Conservation (phyloP, 2,329 filamentous ascomycete genomes). For the Penicillium sp. region DNA sequence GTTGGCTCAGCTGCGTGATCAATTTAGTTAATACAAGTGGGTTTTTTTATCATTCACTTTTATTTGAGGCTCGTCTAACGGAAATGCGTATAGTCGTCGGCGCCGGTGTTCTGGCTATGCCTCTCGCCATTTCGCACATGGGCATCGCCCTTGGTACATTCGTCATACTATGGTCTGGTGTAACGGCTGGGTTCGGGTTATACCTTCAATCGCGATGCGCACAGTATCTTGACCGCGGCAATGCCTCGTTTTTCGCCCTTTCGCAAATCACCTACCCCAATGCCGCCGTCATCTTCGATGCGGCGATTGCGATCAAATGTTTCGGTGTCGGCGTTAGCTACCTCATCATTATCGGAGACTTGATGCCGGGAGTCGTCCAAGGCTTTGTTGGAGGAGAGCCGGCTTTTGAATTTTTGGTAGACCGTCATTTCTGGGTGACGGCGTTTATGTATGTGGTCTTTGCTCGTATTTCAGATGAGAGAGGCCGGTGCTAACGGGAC, state of each 20-base stretch:
- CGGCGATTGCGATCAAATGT: constrained; percentile 95
- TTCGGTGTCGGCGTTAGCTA: constrained; percentile 98
- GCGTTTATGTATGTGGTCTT: constrained; percentile 74
- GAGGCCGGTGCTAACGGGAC: constrained; percentile 23
- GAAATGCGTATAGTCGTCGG: constrained; percentile 72
- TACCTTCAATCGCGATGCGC: constrained; percentile 95
- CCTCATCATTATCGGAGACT: constrained; percentile 96
- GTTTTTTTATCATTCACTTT: constrained; percentile 20
- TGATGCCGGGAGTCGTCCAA: constrained; percentile 92
- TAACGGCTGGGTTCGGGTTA: constrained; percentile 87
- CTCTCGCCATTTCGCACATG: constrained; percentile 94
- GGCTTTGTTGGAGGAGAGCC: constrained; percentile 73
- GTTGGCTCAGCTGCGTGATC: constrained; percentile 88
- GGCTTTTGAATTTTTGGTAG: constrained; percentile 74
- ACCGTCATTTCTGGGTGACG: constrained; percentile 96
- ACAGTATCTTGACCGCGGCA: constrained; percentile 86
- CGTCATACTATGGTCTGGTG: constrained; percentile 88
- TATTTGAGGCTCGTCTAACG: constrained; percentile 15
- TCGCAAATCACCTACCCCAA: constrained; percentile 97
- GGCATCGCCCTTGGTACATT: constrained; percentile 83
- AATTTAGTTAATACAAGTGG: constrained; percentile 95
- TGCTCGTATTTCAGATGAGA: background rate
- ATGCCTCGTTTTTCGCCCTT: constrained; percentile 92
- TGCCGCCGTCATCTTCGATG: constrained; percentile 92
- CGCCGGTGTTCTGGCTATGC: constrained; percentile 92